These are phyloP conservation scores for Westerdykella aurantiaca DNA, from an alignment of 2,329 filamentous ascomycete genomes.

Conservation along the genomic window DNA sequence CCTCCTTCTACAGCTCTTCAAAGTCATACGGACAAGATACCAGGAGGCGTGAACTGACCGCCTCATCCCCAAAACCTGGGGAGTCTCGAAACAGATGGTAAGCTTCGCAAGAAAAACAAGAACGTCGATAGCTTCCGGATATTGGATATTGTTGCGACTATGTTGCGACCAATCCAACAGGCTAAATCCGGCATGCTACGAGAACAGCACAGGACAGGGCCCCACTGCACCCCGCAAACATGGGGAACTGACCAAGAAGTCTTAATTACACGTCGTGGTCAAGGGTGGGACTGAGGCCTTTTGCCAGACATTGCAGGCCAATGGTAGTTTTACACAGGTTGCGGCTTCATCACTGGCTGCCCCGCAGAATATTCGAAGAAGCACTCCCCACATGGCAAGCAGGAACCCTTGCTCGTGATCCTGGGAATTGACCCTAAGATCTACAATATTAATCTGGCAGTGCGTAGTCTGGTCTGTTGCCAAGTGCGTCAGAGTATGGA, in stretches of 20 bases:
- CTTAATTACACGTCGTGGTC: constrained; percentile 12
- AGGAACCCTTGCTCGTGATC: constrained; percentile 3
- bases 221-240: constrained; percentile 22
- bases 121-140: constrained; percentile 17
- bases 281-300: constrained; percentile 11
- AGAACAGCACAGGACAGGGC: constrained; percentile 6
- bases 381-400: constrained; percentile 9
- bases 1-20: no score
- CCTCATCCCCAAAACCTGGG: no score
- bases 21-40: no score
- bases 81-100: no score
- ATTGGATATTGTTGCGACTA: constrained; percentile 19
- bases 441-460: constrained; percentile 9
- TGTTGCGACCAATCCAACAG: constrained; percentile 11
- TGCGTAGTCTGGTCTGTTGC: constrained; percentile 3
- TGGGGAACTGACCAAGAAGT: constrained; percentile 13
- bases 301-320: constrained; percentile 3
- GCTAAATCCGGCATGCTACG: constrained; percentile 25
- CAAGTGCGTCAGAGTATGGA: constrained; percentile 18
- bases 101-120: no score
- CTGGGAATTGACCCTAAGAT: constrained; percentile 6
- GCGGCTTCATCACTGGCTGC: constrained; percentile 1
- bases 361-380: constrained; percentile 6
- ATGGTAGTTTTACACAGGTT: constrained; percentile 1
- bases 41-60: no score